Evolutionary conservation across 176 grass and related monocot species (phyloP), one percentile per base, ranked within the genome.

Genomic region (Oryza glaberrima): DNA sequence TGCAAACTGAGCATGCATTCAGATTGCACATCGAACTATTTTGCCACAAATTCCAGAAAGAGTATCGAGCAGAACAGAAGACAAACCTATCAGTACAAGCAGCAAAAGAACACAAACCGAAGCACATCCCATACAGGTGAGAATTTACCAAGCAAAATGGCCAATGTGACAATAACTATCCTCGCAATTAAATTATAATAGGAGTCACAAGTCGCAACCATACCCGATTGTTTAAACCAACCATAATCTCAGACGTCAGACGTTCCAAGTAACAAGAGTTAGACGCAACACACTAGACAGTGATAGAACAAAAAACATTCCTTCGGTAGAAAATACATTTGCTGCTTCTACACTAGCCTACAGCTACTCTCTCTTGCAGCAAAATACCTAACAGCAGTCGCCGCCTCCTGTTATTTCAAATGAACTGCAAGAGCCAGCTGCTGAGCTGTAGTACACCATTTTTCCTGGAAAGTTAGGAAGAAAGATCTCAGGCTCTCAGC

Each of bases 281-380:
- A 64, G 75, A 46, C 60, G 2, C 12, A 60, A 38, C 30, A 34
- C 7, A 67, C 44, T 52, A 73, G 23, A 22, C 5, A 41, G 70
- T 65, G 44, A 32, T 38, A 44, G 54, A 82, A 72, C 8, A 73
- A 68, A 73, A 72, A 40, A 14, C 19, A 73, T 38, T 22, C 35
- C 6, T 52, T 73, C 28, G 17, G 69, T 14, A 72, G 54, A 54
- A 72, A 77, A 82, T 90, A 78, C 78, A 82, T 38, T 17, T n/a
- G 58, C 74, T 74, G 68, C 68, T 69, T 77, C 79, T 87, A 90
- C 79, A 28, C 79, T 88, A 88, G 79, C 69, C 79, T 63, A 87
- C 70, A 77, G 70, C 63, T 69, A 75, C 86, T 28, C 49, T 26
- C 48, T 52, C 30, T n/a, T 66, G 86, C 66, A 20, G n/a, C 54